A percentile compares a stretch with the other conserved stretches of the same genome.
Evolutionary conservation across 192 early-diverging fungal genomes (phyloP).

Genomic region (Geranomyces michiganensis): DNA sequence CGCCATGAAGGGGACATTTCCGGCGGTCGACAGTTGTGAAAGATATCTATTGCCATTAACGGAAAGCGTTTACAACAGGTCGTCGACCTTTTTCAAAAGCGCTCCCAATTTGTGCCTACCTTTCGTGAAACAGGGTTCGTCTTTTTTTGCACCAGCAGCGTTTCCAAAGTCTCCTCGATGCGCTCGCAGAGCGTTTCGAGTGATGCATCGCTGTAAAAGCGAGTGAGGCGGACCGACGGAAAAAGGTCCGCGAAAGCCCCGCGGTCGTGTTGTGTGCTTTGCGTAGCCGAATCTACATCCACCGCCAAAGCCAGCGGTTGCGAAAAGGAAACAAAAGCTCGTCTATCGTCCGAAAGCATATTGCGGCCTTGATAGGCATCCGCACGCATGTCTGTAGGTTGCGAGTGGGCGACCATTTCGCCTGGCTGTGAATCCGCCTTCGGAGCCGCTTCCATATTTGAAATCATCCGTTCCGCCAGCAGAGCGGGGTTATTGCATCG

Average conservation of each 20-base stretch:
- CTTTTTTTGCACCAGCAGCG: slow-evolving; percentile 51
- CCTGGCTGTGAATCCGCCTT: slow-evolving; percentile 30
- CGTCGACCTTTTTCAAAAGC: too few relatives aligned
- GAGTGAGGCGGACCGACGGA: slow-evolving; percentile 41
- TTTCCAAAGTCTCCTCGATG: slow-evolving; percentile 31
- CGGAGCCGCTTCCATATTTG: slow-evolving; percentile 39
- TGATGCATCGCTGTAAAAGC: slow-evolving; percentile 41
- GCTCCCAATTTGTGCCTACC: neutral
- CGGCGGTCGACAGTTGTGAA: slow-evolving; percentile 70
- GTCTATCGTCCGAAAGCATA: slow-evolving; percentile 19
- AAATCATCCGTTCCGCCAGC: slow-evolving; percentile 58
- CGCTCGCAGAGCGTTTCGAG: slow-evolving; percentile 28
- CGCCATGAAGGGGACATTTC: slow-evolving; percentile 66
- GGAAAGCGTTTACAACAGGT: neutral
- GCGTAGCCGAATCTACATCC: slow-evolving; percentile 11
- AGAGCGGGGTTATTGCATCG: slow-evolving; percentile 58
- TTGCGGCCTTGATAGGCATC: slow-evolving; percentile 30
- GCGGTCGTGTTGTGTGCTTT: slow-evolving; percentile 22
- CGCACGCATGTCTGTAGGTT: slow-evolving; percentile 48
- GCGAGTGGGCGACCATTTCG: slow-evolving; percentile 46
- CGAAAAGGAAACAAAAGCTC: slow-evolving; percentile 48
- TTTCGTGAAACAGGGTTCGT: slow-evolving; percentile 21
- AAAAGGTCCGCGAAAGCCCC: slow-evolving; percentile 45
- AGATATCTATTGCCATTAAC: slow-evolving; percentile 43
- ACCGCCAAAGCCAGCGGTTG: slow-evolving; percentile 39